These are phyloP conservation scores for Fonsecaea pedrosoi DNA, from an alignment of 2,329 filamentous ascomycete genomes.

Conservation along the genomic window DNA sequence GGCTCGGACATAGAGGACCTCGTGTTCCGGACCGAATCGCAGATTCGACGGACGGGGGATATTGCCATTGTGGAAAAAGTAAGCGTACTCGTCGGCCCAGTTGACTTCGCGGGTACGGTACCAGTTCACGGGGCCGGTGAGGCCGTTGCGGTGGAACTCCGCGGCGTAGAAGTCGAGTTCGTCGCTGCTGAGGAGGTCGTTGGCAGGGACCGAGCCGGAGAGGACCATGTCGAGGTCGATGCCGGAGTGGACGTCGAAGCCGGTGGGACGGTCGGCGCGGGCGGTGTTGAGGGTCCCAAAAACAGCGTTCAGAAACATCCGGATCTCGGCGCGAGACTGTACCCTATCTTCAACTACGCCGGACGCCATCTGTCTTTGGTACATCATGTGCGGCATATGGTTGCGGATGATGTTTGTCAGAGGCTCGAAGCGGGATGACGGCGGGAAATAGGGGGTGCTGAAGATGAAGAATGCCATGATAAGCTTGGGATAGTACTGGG, in stretches of 20 bases:
- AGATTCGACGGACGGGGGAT: slow-evolving; percentile 6
- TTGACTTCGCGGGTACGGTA: slow-evolving; percentile 79
- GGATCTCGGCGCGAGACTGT: background rate
- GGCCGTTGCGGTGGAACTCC: slow-evolving; percentile 72
- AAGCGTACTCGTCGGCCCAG: slow-evolving; percentile 72
- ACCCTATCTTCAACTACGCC: background rate
- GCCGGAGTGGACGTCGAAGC: background rate
- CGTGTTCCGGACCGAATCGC: slow-evolving; percentile 29
- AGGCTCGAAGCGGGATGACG: slow-evolving; percentile 60
- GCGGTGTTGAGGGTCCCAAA: background rate
- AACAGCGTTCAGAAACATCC: background rate
- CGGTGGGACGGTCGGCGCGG: background rate
- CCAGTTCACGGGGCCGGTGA: slow-evolving; percentile 85
- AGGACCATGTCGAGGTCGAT: background rate
- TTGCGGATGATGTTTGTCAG: slow-evolving; percentile 51
- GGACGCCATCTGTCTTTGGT: background rate
- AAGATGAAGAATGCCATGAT: slow-evolving; percentile 78
- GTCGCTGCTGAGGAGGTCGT: slow-evolving; percentile 65
- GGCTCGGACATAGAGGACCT: slow-evolving; percentile 75
- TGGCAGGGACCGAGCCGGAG: background rate
- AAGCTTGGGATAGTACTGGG: slow-evolving; percentile 74
- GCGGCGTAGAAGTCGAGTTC: slow-evolving; percentile 79
- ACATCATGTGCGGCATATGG: background rate
- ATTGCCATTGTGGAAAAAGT: slow-evolving; percentile 34
- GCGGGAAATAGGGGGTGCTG: slow-evolving; percentile 75